Percentiles rank a stretch among this genome's conserved stretches.
Conservation (phyloP, 352 stramenopile genomes). For the Globisporangium canariense region DNA sequence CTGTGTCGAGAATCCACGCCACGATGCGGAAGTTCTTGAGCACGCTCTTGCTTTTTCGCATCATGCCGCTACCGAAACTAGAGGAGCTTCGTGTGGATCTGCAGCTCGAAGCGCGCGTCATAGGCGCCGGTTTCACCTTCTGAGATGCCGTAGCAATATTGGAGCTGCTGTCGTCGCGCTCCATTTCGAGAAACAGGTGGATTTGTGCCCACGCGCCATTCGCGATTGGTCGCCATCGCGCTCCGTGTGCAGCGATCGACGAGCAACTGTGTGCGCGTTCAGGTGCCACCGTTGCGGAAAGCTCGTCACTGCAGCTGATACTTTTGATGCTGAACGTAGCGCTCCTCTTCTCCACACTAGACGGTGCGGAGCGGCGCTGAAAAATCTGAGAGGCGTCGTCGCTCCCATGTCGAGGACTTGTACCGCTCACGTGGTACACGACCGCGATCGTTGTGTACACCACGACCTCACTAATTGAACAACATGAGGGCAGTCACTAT, state of each 20-base stretch:
- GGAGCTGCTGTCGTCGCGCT: slow-evolving; percentile 7
- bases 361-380: slow-evolving; percentile 1
- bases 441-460: slow-evolving; percentile 37
- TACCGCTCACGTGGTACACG: slow-evolving; percentile 20
- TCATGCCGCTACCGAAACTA: background rate
- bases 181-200: slow-evolving; percentile 55
- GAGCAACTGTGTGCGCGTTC: slow-evolving; percentile 13
- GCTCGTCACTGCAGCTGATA: background rate
- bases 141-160: background rate
- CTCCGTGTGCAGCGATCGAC: background rate
- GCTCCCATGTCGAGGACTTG: background rate
- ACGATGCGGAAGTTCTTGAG: slow-evolving; percentile 48
- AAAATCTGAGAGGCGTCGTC: background rate
- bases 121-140: background rate
- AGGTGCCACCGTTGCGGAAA: background rate
- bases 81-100: slow-evolving; percentile 4
- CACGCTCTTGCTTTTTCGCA: slow-evolving; percentile 10
- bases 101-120: background rate
- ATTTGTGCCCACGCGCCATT: slow-evolving; percentile 47
- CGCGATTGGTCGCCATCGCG: slow-evolving; percentile 35
- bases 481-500: background rate
- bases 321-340: background rate
- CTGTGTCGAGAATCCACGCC: slow-evolving; percentile 55
- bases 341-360: background rate
- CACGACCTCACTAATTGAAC: slow-evolving; percentile 26